Evolutionary conservation across 495 filamentous ascomycete species (phyloP).

Genomic region (Talaromyces stipitatus): DNA sequence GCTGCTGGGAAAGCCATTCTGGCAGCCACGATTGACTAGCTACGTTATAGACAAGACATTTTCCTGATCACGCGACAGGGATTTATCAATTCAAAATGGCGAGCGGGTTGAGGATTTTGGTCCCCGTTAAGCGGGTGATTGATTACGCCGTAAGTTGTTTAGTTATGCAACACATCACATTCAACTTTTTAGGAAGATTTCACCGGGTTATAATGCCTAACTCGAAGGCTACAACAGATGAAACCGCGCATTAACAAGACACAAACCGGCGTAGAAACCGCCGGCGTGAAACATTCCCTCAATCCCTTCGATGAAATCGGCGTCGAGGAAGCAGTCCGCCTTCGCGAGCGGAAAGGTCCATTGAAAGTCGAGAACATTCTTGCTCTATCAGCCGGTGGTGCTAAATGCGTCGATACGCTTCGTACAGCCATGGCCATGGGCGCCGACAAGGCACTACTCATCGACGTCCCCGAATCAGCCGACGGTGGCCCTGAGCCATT

Average conservation of each 20-base stretch:
- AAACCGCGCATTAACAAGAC: slow-evolving; percentile 97
- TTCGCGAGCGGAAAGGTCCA: slow-evolving; percentile 68
- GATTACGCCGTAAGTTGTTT: slow-evolving; percentile 81
- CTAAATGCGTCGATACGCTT: slow-evolving; percentile 78
- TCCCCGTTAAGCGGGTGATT: slow-evolving; percentile 95
- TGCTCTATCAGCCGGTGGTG: slow-evolving; percentile 76
- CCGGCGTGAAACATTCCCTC: slow-evolving; percentile 90
- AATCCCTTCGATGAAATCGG: slow-evolving; percentile 99
- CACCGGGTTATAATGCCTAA: slow-evolving; percentile 22
- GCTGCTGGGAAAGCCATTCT: not conserved
- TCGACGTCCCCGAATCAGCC: slow-evolving; percentile 53
- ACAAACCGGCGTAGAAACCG: slow-evolving; percentile 85
- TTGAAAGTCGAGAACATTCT: slow-evolving; percentile 76
- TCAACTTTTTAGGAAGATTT: slow-evolving; percentile 56
- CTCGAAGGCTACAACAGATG: slow-evolving; percentile 51
- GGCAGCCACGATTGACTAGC: not conserved
- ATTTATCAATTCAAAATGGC: slow-evolving; percentile 47
- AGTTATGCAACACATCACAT: slow-evolving; percentile 50
- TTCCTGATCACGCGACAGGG: not conserved
- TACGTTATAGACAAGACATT: not conserved
- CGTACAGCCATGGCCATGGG: slow-evolving; percentile 99
- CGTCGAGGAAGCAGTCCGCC: slow-evolving; percentile 87
- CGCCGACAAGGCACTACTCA: slow-evolving; percentile 82
- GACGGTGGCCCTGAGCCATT: slow-evolving; percentile 73
- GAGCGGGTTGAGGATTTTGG: slow-evolving; percentile 73